These are phyloP conservation scores for Vachellia collinsii DNA, from an alignment of 306 rosid species.

Conservation along the genomic window DNA sequence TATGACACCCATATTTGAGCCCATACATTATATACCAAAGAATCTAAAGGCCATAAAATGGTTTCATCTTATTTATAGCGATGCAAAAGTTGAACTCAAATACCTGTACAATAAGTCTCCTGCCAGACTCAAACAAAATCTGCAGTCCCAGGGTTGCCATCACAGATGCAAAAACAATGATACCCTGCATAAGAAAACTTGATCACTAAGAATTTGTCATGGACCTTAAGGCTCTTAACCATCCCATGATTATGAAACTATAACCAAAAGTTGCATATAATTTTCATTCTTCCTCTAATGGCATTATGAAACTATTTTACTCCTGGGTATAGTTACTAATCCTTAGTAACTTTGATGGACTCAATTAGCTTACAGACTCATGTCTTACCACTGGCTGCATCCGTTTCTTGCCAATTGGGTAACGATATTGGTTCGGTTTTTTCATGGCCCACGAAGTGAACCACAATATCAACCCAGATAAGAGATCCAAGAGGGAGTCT, in stretches of 20 bases:
- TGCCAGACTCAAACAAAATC: slow-evolving; percentile 68
- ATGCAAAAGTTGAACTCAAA: background rate
- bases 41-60: background rate
- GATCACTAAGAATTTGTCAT: background rate
- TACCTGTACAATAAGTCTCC: slow-evolving; percentile 53
- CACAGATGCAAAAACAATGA: slow-evolving; percentile 83
- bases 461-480: no score
- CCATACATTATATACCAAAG: no score
- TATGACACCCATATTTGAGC: no score
- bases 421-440: slow-evolving; percentile 63
- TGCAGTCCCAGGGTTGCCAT: slow-evolving; percentile 87
- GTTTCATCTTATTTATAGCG: background rate
- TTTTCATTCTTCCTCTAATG: background rate
- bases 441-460: slow-evolving; percentile 69
- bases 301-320: background rate
- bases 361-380: background rate
- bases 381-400: slow-evolving; percentile 82
- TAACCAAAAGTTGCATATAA: background rate
- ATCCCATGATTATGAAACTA: background rate
- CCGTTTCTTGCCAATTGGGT: slow-evolving; percentile 87
- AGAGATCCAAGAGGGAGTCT: no score
- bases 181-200: slow-evolving; percentile 60
- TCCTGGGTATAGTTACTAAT: background rate
- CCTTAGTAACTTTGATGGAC: background rate
- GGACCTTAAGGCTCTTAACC: background rate